Percentiles rank a stretch among this genome's conserved stretches.
Conservation (phyloP, 108 stramenopile species). For the Asterionellopsis glacialis region DNA sequence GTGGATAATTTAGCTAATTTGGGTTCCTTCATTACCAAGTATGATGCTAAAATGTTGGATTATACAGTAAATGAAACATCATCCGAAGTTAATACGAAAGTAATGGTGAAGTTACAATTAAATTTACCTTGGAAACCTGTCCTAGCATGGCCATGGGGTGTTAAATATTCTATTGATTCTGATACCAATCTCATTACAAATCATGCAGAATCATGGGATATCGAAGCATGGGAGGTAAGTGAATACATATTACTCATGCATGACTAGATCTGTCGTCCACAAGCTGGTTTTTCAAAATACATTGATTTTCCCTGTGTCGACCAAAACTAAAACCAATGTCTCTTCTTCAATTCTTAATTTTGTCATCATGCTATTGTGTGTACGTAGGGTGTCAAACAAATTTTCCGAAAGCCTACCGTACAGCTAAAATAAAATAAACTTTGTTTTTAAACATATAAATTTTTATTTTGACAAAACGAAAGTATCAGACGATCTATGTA, state of each 20-base stretch:
- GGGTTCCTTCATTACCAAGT: conserved; percentile 83
- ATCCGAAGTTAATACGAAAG: conserved; percentile 17
- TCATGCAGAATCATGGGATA: conserved; percentile 82
- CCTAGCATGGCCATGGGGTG: conserved; percentile 87
- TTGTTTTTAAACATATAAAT: too few species aligned
- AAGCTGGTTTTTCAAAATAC: background rate
- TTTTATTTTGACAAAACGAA: too few species aligned
- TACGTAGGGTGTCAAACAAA: conserved; percentile 67
- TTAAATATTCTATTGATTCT: conserved; percentile 66
- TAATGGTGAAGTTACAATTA: conserved; percentile 86
- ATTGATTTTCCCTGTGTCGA: background rate
- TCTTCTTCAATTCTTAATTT: background rate
- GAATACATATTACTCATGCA: background rate
- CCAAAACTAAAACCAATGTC: background rate
- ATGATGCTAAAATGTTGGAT: conserved; percentile 54
- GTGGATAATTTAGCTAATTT: conserved; percentile 84
- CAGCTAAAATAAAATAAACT: conserved; percentile 18
- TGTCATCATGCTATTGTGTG: too few species aligned
- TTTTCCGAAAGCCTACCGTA: conserved; percentile 68
- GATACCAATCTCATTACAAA: conserved; percentile 54
- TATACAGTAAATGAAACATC: conserved; percentile 38
- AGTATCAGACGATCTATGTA: too few species aligned
- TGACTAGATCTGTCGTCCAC: background rate
- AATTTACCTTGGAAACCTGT: conserved; percentile 91
- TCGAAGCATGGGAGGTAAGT: conserved; percentile 63